Base-by-base conservation (phyloP, 2,329 filamentous ascomycete genomes). In the Alternaria solani region DNA sequence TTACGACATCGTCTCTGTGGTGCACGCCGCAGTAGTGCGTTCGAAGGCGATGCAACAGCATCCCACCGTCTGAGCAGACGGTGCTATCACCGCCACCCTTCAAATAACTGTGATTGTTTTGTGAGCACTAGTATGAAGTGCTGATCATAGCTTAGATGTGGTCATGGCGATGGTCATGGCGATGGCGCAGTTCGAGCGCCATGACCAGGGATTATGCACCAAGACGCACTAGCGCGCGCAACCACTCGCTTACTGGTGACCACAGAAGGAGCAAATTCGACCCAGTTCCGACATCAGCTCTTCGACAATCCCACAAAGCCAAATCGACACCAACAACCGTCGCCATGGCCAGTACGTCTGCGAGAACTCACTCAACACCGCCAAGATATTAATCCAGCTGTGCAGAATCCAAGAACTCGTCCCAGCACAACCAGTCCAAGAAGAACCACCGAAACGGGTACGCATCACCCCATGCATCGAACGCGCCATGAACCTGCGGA, bases 371-470 rank as follows among this genome's bases (percentile, higher is more conserved):
- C 44, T 2, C 14, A 3, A n/a, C n/a, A 18, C 32, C 28, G 28
- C 47, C 20, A 39, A 41, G 49, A 44, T 52, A 56, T 68, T 73
- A 66, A 71, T 44, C 48, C 30, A 41, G 18, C 5, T 42, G 55
- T 62, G 60, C 82, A 97, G 94, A 98, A 89, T 98, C 95, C 80
- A 98, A 98, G 93, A 98, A 98, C 91, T 96, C 93, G 86, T 97
- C 94, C 80, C 94, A 98, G 89, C 93, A 97, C 87, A 97, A 97
- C 87, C 91, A 95, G 90, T 89, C 88, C 83, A 91, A 91, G 88
- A 99, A 99, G 92, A 94, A 93, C 86, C 95, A 99, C 91, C 90
- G 91, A 82, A 99, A 99, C 88, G 95, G 95, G 94, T 97, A 91
- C 78, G 90, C 86, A 55, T 59, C 54, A 64, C 62, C 62, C 48